Conservation (phyloP, 768 basidiomycete species). For the Lentinula raphanica region DNA sequence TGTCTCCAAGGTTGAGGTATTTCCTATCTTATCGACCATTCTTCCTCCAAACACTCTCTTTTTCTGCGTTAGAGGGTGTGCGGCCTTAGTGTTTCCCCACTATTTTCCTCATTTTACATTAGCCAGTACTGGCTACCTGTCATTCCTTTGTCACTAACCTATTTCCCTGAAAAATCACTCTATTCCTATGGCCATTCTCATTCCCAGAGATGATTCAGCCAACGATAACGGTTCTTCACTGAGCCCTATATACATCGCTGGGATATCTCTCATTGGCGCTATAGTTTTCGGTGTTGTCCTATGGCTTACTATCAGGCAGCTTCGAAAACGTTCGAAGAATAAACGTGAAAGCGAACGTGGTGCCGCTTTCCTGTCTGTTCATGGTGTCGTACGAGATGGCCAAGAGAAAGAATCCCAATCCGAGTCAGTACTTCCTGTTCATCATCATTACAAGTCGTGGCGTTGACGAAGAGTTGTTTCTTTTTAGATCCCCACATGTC, state of each 20-base stretch:
- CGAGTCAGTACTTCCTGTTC: constrained; percentile 20
- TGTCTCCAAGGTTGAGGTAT: too few relatives aligned
- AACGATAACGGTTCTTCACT: neutral
- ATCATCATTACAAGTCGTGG: neutral
- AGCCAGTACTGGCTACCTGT: neutral
- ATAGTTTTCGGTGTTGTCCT: constrained; percentile 30
- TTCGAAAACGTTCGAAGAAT: constrained; percentile 33
- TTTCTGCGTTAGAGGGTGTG: too few relatives aligned
- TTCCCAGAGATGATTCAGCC: neutral
- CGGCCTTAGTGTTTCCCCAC: too few relatives aligned
- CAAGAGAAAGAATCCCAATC: constrained; percentile 18
- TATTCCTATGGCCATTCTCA: neutral
- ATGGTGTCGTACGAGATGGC: constrained; percentile 38
- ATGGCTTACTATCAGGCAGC: constrained; percentile 40
- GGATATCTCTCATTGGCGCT: constrained; percentile 42
- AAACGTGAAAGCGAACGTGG: constrained; percentile 32
- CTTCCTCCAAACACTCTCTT: too few relatives aligned
- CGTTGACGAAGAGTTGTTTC: neutral
- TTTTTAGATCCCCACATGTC: neutral
- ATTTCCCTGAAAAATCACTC: neutral
- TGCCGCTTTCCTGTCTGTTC: constrained; percentile 43
- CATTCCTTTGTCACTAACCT: neutral
- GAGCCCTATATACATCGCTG: constrained; percentile 39
- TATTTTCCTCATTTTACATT: neutral
- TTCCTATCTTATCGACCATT: too few relatives aligned